phyloP scores from a whole-genome alignment of 106 monocot genomes.

The Posidonia australis region DNA sequence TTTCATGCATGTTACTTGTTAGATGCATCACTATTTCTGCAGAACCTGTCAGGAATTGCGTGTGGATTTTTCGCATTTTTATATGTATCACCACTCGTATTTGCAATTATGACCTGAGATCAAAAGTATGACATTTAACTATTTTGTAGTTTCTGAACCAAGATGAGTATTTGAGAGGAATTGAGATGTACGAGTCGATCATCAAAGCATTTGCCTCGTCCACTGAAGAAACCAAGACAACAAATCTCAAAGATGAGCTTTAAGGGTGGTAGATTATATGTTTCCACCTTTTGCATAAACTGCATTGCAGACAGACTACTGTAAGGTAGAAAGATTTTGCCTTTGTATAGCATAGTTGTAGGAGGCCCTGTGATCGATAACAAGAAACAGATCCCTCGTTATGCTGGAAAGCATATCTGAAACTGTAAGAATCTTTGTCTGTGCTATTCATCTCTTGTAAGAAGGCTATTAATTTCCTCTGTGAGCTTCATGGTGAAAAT shows the following conservation, averaged over 20 bases:
- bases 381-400: too few species aligned
- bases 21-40: too few species aligned
- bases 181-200: constrained; percentile 68
- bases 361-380: too few species aligned
- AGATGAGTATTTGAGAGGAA: constrained; percentile 86
- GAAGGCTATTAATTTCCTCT: too few species aligned
- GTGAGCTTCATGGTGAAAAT: too few species aligned
- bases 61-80: background rate
- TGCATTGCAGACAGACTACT: background rate
- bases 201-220: constrained; percentile 51
- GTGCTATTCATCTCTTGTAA: too few species aligned
- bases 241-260: constrained; percentile 13
- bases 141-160: constrained; percentile 58
- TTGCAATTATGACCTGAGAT: background rate
- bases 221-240: constrained; percentile 4
- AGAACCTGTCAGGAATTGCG: too few species aligned
- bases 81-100: too few species aligned
- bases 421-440: too few species aligned
- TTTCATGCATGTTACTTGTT: too few species aligned
- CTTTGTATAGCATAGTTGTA: background rate
- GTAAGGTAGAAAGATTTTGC: background rate
- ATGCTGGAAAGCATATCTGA: too few species aligned
- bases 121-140: background rate
- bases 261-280: background rate
- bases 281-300: background rate